These are phyloP conservation scores for Sordaria brevicollis DNA, from an alignment of 495 filamentous ascomycete genomes.

Conservation along the genomic window DNA sequence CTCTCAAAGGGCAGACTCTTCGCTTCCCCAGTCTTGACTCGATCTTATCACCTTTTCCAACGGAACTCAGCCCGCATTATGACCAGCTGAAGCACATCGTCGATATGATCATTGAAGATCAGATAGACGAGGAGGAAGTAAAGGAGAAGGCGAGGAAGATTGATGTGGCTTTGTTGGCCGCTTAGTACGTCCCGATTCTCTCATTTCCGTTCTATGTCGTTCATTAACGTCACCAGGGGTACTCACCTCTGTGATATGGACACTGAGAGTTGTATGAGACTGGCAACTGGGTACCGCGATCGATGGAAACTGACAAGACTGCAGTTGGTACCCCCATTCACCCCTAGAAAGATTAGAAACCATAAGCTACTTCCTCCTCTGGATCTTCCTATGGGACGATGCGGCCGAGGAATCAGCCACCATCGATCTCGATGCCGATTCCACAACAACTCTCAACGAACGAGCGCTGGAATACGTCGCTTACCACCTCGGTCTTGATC, in stretches of 20 bases:
- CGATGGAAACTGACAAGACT: too few relatives aligned
- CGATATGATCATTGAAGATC: slow-evolving; percentile 6
- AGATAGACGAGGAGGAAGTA: slow-evolving; percentile 5
- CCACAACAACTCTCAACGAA: background rate
- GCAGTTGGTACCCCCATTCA: slow-evolving; percentile 21
- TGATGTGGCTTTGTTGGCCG: slow-evolving; percentile 7
- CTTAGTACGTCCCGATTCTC: slow-evolving; percentile 1
- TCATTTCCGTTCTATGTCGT: too few relatives aligned
- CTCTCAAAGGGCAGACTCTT: slow-evolving; percentile 7
- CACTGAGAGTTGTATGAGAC: too few relatives aligned
- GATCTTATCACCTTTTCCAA: slow-evolving; percentile 5
- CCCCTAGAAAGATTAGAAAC: slow-evolving; percentile 14
- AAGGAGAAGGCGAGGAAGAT: slow-evolving; percentile 2
- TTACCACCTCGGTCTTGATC: slow-evolving; percentile 5
- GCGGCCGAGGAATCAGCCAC: slow-evolving; percentile 9
- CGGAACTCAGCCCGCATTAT: slow-evolving; percentile 8
- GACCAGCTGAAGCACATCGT: slow-evolving; percentile 4
- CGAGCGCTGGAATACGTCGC: slow-evolving; percentile 9
- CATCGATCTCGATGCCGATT: background rate
- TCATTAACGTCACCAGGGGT: too few relatives aligned
- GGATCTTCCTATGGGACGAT: slow-evolving; percentile 28
- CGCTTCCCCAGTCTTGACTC: slow-evolving; percentile 4
- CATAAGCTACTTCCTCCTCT: slow-evolving; percentile 18
- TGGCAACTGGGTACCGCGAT: too few relatives aligned
- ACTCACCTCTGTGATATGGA: too few relatives aligned